phyloP scores from a whole-genome alignment of 306 rosid genomes.

The Cicer arietinum region DNA sequence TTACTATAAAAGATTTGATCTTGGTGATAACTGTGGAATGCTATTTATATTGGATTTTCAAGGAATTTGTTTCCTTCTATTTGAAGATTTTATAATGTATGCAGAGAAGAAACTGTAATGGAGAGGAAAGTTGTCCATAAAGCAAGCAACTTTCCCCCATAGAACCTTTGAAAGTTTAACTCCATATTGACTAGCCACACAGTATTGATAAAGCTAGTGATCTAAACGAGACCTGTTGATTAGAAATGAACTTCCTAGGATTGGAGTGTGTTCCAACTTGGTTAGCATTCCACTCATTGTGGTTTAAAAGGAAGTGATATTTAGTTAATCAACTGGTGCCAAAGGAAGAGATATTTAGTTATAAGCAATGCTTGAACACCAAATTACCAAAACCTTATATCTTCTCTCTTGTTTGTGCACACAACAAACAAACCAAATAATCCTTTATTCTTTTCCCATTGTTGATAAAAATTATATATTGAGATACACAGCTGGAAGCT shows the following conservation, averaged over 20 bases:
- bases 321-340: neutral
- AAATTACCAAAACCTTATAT: neutral
- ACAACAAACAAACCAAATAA: neutral
- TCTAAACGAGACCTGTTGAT: neutral
- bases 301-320: neutral
- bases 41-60: neutral
- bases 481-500: neutral
- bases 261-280: slow-evolving; percentile 6
- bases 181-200: neutral
- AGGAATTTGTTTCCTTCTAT: neutral
- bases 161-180: neutral
- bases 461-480: neutral
- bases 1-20: too few relatives aligned
- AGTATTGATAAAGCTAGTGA: neutral
- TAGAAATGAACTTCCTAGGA: slow-evolving; percentile 5
- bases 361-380: neutral
- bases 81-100: too few relatives aligned
- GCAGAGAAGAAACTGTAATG: neutral
- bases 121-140: neutral
- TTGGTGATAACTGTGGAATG: slow-evolving; percentile 20
- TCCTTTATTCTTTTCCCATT: neutral
- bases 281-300: neutral
- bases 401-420: neutral
- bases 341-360: too few relatives aligned
- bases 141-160: neutral